A percentile compares a stretch with the other conserved stretches of the same genome.
These are phyloP conservation scores for Choanephora cucurbitarum DNA, from an alignment of 371 early-diverging fungal genomes.

Conservation along the genomic window DNA sequence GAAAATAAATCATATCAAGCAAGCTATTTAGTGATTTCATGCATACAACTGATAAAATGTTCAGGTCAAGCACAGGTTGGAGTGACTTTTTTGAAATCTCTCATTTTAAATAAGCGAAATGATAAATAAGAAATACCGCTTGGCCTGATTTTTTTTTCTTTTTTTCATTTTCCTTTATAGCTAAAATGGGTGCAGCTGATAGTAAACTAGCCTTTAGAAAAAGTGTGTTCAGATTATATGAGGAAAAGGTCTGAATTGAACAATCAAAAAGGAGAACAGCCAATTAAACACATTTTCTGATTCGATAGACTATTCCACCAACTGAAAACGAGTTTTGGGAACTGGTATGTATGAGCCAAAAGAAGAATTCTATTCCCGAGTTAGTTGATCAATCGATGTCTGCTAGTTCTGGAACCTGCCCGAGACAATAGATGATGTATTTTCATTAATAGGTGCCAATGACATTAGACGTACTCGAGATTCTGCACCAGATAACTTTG, in stretches of 20 bases:
- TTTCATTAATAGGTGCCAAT: conserved; percentile 78
- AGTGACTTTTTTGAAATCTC: no score
- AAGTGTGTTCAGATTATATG: conserved; percentile 78
- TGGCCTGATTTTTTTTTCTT: conserved; percentile 1
- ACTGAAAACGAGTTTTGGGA: conserved; percentile 74
- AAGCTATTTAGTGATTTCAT: not conserved
- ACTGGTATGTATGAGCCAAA: conserved; percentile 31
- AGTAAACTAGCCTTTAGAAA: conserved; percentile 88
- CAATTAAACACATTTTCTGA: no score
- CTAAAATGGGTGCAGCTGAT: conserved; percentile 87
- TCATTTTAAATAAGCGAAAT: not conserved
- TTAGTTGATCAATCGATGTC: no score
- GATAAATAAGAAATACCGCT: not conserved
- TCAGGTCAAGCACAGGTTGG: no score
- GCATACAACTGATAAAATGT: no score
- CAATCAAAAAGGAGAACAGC: no score
- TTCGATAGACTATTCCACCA: conserved; percentile 60
- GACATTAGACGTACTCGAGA: conserved; percentile 82
- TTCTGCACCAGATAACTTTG: conserved; percentile 72
- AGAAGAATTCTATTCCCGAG: conserved; percentile 1
- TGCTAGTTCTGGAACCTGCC: conserved; percentile 83
- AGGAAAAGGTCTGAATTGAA: conserved; percentile 72
- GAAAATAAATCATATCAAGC: not conserved
- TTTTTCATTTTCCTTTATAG: conserved; percentile 8
- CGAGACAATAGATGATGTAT: conserved; percentile 83